These are phyloP conservation scores for Apiospora pterosperma DNA, from an alignment of 2,329 filamentous ascomycete genomes.

Conservation along the genomic window DNA sequence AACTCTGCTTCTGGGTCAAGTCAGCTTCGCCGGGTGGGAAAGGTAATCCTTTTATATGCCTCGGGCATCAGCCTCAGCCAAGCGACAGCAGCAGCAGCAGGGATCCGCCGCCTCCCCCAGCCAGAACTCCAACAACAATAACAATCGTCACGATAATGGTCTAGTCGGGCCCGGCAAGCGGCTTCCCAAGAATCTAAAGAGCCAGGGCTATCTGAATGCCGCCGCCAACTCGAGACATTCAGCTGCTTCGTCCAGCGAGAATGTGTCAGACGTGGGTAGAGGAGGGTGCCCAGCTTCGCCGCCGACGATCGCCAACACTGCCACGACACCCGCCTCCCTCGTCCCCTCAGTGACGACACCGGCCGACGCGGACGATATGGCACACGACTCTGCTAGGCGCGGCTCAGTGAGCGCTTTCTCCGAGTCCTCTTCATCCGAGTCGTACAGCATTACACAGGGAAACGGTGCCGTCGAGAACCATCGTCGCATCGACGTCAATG, in stretches of 20 bases:
- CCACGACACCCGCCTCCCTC: conserved; percentile 21
- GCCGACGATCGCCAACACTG: conserved; percentile 17
- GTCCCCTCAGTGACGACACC: conserved; percentile 31
- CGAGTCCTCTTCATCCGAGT: conserved; percentile 54
- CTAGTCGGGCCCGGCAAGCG: conserved; percentile 75
- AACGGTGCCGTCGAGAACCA: conserved; percentile 46
- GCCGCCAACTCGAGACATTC: conserved; percentile 19
- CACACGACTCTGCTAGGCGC: conserved; percentile 37
- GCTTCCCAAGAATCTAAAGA: conserved; percentile 38
- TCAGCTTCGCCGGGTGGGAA: conserved; percentile 2
- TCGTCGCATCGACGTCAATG: conserved; percentile 68
- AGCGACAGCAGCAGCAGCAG: conserved; percentile 49
- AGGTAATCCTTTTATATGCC: conserved; percentile 47
- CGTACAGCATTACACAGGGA: conserved; percentile 35
- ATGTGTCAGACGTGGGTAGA: background rate
- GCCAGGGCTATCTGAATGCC: conserved; percentile 37
- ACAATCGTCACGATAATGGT: conserved; percentile 82
- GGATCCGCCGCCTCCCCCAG: background rate
- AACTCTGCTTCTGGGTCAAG: conserved; percentile 3
- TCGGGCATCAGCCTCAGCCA: conserved; percentile 56
- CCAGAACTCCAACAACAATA: conserved; percentile 59
- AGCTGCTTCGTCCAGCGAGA: conserved; percentile 18
- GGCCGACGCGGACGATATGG: conserved; percentile 36
- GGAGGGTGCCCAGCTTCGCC: conserved; percentile 3
- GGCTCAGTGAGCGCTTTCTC: conserved; percentile 51